Base-by-base conservation (phyloP, 23 red algal genomes). In the Gracilaria domingensis region DNA sequence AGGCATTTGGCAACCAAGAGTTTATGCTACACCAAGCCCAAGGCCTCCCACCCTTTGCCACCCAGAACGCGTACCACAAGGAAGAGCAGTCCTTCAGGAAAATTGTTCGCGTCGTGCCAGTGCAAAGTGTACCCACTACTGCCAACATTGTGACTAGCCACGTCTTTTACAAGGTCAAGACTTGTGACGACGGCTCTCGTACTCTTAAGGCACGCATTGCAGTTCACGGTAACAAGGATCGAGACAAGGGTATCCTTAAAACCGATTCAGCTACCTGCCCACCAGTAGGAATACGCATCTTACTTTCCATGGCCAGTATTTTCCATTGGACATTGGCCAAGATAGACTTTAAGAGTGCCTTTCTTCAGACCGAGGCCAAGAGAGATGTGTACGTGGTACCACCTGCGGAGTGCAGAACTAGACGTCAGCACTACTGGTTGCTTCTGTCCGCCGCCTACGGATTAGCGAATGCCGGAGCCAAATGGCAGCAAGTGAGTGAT, bases 1-100 rank as follows among this genome's bases (percentile, higher is more conserved):
- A 78, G 37, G 48, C 12, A 8, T 78, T 78, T 28, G 24, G 48
- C 3, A 25, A 1, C 1, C 11, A 2, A 12, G 73, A 78, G 21
- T 92, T 92, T 37, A 70, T 75, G 39, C 58, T 77, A 24, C 80
- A 75, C 12, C 62, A 84, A 0, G 51, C 64, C 1, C 79, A 92
- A 48, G 79, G 64, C 13, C 17, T 84, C 16, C 65, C 42, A 9
- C 69, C 59, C 16, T 92, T 20, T 65, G 65, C 69, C 23, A 59
- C 56, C 21, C 32, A 84, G 36, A 92, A 84, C 36, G 48, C 89
- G 12, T 84, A 84, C 48, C 8, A 55, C 0, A 58, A 0, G 26
- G 88, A 83, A 83, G 76, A 92, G 71, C 12, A 28, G 32, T 56
- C 57, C 11, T 92, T 92, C 65, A 75, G 58, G 64, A 92, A 92